Evolutionary conservation across 352 stramenopile species (phyloP), one percentile per base, ranked within the genome.

Genomic region (Saprolegnia parasitica): DNA sequence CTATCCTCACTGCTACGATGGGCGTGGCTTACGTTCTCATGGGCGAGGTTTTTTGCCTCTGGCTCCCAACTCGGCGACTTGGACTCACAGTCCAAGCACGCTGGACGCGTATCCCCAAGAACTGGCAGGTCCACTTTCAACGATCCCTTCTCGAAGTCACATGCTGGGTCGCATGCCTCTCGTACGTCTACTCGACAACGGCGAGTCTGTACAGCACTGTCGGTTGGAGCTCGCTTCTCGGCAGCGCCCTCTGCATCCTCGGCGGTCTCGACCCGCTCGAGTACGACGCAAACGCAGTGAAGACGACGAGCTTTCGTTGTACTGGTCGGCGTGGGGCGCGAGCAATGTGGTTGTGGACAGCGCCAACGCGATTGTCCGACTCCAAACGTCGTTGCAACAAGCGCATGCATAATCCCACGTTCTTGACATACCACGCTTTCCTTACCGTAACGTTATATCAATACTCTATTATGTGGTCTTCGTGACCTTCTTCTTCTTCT

Each of bases 11-110:
- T 4, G 80, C 78, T 0, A 83, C 80, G 21, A 86, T 82, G 0
- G 84, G 83, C 18, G 83, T 89, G 29, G 81, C 82, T 1, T 93
- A 90, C 56, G 81, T 91, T 9, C 71, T 88, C 39, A 90, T 76
- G 1, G 86, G 81, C 45, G 83, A 93, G 75, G 87, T 91, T 50
- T 91, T 79, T 67, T 91, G 82, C 37, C 77, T 93, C 0, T 93
- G 82, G 86, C 72, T 91, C 39, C 85, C 85, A 0, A 91, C 85
- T 5, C 80, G 85, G 54, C 83, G 80, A 37, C 67, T 90, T 24
- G 83, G 85, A 4, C 68, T 91, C 39, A 93, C 81, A 56, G 68
- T 91, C 37, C 85, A 93, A 73, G 90, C 81, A 32, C 81, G 83
- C 23, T 91, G 88, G 68, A 91, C 83, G 1, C 72, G 81, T 40